Base-by-base conservation (phyloP, 2,329 filamentous ascomycete genomes). In the Claviceps cyperi region DNA sequence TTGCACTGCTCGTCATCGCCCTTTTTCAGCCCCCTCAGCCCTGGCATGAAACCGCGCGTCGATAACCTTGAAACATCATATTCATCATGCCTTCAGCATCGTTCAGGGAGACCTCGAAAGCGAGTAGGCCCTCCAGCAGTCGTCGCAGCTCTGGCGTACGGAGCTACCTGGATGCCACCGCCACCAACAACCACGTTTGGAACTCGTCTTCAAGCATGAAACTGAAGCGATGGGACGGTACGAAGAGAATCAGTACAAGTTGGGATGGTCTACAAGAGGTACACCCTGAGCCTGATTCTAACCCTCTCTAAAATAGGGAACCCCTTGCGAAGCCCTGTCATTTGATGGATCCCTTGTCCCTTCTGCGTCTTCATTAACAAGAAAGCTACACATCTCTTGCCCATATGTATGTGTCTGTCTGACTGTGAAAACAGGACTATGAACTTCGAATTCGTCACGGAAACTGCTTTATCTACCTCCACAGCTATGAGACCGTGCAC, bases 401-500 rank as follows among this genome's bases (percentile, higher is more conserved):
- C 8, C n/a, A n/a, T n/a, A n/a, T 32, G 28, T 32, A 32, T 32
- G 28, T 15, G 14, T 6, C 5, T 47, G 8, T 38, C 47, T 49
- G 32, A 49, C 47, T 24, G 15, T n/a, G 8, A 15, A 17, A 11
- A 47, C 6, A 89, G 84, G 85, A 90, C 56, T 70, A 76, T 2
- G 84, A 88, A 55, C 69, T 91, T 2, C 90, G 81, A 81, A 72
- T 74, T 53, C 69, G 74, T 11, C 66, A 80, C 54, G 84, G 81
- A 14, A 79, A 88, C 59, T 89, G 84, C 57, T 70, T 80, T 15
- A 73, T 90, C 1, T 74, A 89, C 62, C 69, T 90, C 0, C 81
- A 86, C 58, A 75, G 37, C 37, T 46, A 45, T 17, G 48, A 39
- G 14, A 43, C 44, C 19, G 35, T 35, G 14, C 15, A 67, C n/a